Evolutionary conservation across 139 green algal species (phyloP), one percentile per base, ranked within the genome.

Genomic region (Diplosphaera chodatii): DNA sequence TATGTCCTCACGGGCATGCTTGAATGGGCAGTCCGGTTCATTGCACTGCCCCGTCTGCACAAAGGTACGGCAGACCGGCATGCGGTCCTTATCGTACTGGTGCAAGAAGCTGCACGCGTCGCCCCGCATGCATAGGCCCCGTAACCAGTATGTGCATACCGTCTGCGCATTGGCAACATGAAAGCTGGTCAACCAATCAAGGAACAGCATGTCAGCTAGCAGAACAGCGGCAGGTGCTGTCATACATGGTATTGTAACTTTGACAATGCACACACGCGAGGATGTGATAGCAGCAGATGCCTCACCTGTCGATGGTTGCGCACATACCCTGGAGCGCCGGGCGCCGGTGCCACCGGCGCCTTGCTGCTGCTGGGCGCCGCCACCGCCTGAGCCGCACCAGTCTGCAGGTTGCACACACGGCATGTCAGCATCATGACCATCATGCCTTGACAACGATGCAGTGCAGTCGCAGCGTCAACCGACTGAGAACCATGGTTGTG

Each of bases 121-220:
- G 8, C 94, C 94, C 77, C 97, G 97, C 93, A 98, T 98, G 83
- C 94, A 99, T 48, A 98, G 83, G 21, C 91, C 90, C 16, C 89
- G 83, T 20, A 99, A 80, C 94, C 94, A 99, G 83, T 97, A 97
- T 4, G 91, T 93, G 86, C 94, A 99, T 27, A 99, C 94, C 3
- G 94, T 99, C 86, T 98, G 89, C 71, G 78, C 1, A 31, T 30
- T n/a, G n/a, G n/a, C n/a, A n/a, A n/a, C n/a, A n/a, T n/a, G n/a
- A n/a, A n/a, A n/a, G n/a, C n/a, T n/a, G n/a, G n/a, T n/a, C n/a
- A n/a, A n/a, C n/a, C n/a, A n/a, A n/a, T n/a, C n/a, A n/a, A n/a
- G n/a, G n/a, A n/a, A n/a, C n/a, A n/a, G n/a, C n/a, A n/a, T 62
- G 40, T 67, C 15, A 25, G 25, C 2, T 25, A 63, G n/a, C n/a